Base-by-base conservation (phyloP, 768 basidiomycete species). In the Cystoderma amianthinum region DNA sequence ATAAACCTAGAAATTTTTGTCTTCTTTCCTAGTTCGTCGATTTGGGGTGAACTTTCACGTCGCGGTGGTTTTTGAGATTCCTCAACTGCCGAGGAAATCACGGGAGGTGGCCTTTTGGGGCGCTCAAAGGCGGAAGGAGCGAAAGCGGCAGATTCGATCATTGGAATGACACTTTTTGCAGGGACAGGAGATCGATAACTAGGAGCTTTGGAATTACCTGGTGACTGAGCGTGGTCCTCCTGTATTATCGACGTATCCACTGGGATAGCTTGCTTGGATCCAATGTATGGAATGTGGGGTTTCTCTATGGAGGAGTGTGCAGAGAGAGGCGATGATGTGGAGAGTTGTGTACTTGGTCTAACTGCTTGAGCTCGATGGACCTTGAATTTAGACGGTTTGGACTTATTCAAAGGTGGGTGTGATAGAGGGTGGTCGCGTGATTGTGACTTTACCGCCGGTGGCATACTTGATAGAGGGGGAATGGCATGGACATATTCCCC, bases 371-470 rank as follows among this genome's bases (percentile, higher is more conserved):
- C n/a, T n/a, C n/a, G n/a, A n/a, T n/a, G n/a, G n/a, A n/a, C 55
- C 55, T 72, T 74, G 60, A 80, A 78, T 52, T 64, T 73, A 5
- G 74, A 78, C 3, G 57, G 53, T 44, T 70, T 71, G 25, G 61
- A 57, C 38, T 56, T 65, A 38, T 53, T 59, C 44, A 56, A 62
- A 39, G 53, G 64, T 39, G 56, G 60, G 46, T 53, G 43, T 20
- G 24, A 48, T 34, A 11, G 49, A 18, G 12, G 44, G 32, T 7
- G 48, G 36, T 9, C 49, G 24, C n/a, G n/a, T n/a, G n/a, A n/a
- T n/a, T n/a, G n/a, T n/a, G n/a, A n/a, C n/a, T n/a, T n/a, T 24
- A 38, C 44, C 37, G 43, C 24, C 32, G 44, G 24, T 39, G 45
- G 21, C 7, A 44, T 23, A 13, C n/a, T n/a, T 16, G 17, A 19